Evolutionary conservation across 2,329 filamentous ascomycete species (phyloP), one percentile per base, ranked within the genome.

Genomic region (Trichoderma atrobrunneum): DNA sequence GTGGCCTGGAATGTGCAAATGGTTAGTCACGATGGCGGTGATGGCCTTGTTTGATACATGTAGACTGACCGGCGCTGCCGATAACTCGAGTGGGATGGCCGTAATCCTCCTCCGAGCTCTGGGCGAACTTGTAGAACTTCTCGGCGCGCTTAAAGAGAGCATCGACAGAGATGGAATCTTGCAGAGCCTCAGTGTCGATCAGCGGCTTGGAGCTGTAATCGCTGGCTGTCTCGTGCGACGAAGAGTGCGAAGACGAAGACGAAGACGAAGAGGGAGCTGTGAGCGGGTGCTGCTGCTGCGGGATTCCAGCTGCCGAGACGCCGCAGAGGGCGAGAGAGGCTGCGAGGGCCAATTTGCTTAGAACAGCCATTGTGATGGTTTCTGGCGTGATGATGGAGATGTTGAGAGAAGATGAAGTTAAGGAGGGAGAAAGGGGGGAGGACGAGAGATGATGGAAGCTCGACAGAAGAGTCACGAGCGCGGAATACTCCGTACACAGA

Each of bases 1-100:
- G 76, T 93, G 91, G 30, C 90, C 91, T 87, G 74, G 11, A 32
- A 48, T 8, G n/a, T 24, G 54, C 62, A 54, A 24, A 68, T 56
- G 36, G 71, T 32, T n/a, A 60, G 56, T 36, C 14, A 24, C 5
- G 32, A 56, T 28, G n/a, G 7, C 5, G 3, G 4, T 10, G 4
- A 34, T 7, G n/a, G 14, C 24, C 66, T 26, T 48, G 3, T 16
- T 14, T 18, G 3, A 11, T 5, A n/a, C 39, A 43, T 43, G 39
- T 8, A 75, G 71, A 76, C 79, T 67, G 80, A 90, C 89, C 89
- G 78, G 86, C 78, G 74, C 89, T 91, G 34, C 91, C 91, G 74
- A 93, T 92, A 26, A 93, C 91, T 68, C 91, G 86, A 1, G 91
- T 93, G 1, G 91, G 91, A 76, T 91, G 91, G 73, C 87, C 87